Evolutionary conservation across 176 grass and related monocot species (phyloP), one percentile per base, ranked within the genome.

Genomic region (Lolium rigidum): DNA sequence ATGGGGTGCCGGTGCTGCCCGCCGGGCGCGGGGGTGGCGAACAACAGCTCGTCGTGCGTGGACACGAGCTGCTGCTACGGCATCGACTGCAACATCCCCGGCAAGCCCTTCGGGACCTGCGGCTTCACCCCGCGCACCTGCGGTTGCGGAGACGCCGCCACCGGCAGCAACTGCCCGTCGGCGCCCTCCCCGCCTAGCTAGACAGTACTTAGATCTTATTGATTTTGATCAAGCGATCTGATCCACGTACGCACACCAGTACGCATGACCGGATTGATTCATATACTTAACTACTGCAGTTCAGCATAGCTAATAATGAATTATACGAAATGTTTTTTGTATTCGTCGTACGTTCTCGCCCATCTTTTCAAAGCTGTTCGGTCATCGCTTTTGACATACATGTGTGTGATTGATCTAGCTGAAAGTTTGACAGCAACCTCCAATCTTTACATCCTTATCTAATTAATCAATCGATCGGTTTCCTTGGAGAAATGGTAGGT

Each of bases 1-100:
- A 69, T 88, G 12, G 89, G 80, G 2, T 94, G 92, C 92, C 84
- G 77, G 26, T 97, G 88, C 84, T 97, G 92, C 81, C 43, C 86
- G 9, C 26, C 63, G 26, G 63, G 63, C 0, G 38, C 79, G 69
- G 81, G 83, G 25, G 74, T 49, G 25, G 74, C 25, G 25, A 28
- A 10, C 24, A 35, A 20, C 48, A 10, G 73, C 25, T 55, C 74
- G 74, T 76, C 74, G 3, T 97, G 95, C 83, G 71, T 87, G 60
- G 75, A 83, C 15, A 89, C 89, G 5, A 63, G 63, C 25, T 97
- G 95, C 85, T 97, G 95, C 88, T 94, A 92, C 80, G 75, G 62
- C 89, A 97, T 97, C 86, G 69, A 93, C 76, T 97, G 92, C 90
- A 64, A 91, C 83, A 59, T 97, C 82, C 95, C 92, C 10, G 95